Base-by-base conservation (phyloP, 73 alveolate species). In the Paramecium sexaurelia region DNA sequence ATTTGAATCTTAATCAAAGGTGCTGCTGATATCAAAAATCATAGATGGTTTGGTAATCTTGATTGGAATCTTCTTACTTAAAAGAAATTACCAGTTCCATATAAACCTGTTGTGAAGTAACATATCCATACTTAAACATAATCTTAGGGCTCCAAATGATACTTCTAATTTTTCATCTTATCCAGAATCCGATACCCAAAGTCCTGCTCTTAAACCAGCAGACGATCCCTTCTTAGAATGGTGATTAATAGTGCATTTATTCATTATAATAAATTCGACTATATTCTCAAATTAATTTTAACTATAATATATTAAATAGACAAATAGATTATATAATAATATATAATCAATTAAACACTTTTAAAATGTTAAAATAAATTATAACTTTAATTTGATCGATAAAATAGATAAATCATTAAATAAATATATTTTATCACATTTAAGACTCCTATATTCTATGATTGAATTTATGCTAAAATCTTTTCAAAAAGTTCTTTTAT, bases 181-280 rank as follows among this genome's bases (percentile, higher is more conserved):
- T 92, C 98, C 98, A 66, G 98, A 95, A 75, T 95, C 97, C n/a
- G 97, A 92, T 87, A 92, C 95, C 27, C 88, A 87, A 91, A 87
- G 97, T 33, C 97, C 98, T 40, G 91, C 95, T 41, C 84, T 96
- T 26, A 85, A 91, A 57, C 95, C 95, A 41, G 75, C 89, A 29
- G 98, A 95, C 41, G 99, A 96, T 85, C 99, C 99, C 66, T 96
- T 96, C 92, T 67, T 73, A 11, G 97, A 94, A 73, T 96, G 98
- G 98, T 96, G 94, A 92, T 47, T 67, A 51, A 17, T 51, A 51
- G 67, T 17, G 67, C 32, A 51, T 51, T n/a, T 51, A 51, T 51
- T 51, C 67, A 51, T 51, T 51, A 51, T 51, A 15, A 51, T 51
- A 51, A 17, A 51, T 51, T 51, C n/a, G 17, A 51, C 67, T 51